A percentile compares a stretch with the other conserved stretches of the same genome.
Evolutionary conservation across 345 rosid species (phyloP).

Genomic region (Eucalyptus polyanthemos): DNA sequence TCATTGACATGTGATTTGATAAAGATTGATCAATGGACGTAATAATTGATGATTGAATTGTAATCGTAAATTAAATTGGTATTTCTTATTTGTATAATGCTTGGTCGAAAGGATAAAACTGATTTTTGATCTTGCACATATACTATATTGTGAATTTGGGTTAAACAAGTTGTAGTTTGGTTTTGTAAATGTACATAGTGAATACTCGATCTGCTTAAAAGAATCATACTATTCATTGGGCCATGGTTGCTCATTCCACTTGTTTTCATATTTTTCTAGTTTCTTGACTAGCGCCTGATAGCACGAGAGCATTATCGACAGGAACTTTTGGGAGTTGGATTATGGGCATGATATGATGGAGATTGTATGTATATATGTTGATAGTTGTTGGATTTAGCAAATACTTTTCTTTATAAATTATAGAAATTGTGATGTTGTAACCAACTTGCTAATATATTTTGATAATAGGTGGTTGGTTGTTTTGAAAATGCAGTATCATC

Average conservation of each 20-base stretch:
- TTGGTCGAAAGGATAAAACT: neutral
- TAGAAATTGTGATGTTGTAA: no score
- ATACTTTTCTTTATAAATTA: no score
- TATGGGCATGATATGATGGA: neutral
- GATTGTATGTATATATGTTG: no score
- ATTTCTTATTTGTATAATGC: neutral
- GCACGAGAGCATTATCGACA: neutral
- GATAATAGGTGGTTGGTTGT: neutral
- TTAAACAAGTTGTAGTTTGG: neutral
- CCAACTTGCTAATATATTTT: neutral
- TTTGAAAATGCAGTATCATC: neutral
- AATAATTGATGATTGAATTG: neutral
- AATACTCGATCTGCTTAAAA: no score
- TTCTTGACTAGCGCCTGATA: no score
- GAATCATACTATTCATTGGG: neutral
- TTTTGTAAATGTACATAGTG: neutral
- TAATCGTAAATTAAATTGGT: neutral
- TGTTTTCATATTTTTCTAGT: neutral
- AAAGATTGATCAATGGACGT: neutral
- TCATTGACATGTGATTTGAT: no score
- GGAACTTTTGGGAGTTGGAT: neutral
- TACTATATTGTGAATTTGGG: neutral
- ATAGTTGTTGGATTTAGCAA: no score
- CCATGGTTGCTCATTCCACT: neutral
- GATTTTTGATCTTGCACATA: neutral